Evolutionary conservation across 78 protist species (phyloP).

Genomic region (Speleostelium caveatum): DNA sequence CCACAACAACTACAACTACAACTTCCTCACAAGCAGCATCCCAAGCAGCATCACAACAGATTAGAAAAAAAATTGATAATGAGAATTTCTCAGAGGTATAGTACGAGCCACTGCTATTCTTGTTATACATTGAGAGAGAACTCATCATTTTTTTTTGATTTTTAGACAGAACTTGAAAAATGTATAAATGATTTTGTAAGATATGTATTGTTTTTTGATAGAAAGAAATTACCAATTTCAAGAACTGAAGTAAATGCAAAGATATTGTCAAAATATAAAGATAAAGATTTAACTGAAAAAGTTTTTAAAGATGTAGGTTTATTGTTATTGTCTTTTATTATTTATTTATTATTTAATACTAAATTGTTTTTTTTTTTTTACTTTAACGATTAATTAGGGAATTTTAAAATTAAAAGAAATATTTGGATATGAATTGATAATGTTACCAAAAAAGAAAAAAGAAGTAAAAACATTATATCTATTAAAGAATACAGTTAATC

Average conservation of each 20-base stretch:
- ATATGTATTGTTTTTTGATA: slow-evolving; percentile 37
- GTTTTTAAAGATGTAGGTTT: slow-evolving; percentile 10
- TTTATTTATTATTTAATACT: too few relatives aligned
- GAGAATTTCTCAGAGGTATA: too few relatives aligned
- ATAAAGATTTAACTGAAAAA: background rate
- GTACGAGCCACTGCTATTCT: too few relatives aligned
- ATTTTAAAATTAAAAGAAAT: background rate
- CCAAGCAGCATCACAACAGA: background rate
- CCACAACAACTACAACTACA: background rate
- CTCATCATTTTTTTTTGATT: too few relatives aligned
- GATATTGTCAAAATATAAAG: slow-evolving; percentile 14
- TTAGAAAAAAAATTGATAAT: background rate
- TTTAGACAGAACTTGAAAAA: background rate
- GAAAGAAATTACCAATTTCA: slow-evolving; percentile 39
- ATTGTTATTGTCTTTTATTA: too few relatives aligned
- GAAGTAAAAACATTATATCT: background rate
- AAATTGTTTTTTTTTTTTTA: too few relatives aligned
- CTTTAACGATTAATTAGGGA: background rate
- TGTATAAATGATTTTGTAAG: slow-evolving; percentile 55
- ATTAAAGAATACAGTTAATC: background rate
- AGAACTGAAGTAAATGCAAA: slow-evolving; percentile 17
- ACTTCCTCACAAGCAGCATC: background rate
- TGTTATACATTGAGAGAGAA: too few relatives aligned
- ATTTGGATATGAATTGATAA: slow-evolving; percentile 30
- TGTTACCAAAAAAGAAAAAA: background rate